Conservation (phyloP, 2,329 filamentous ascomycete species). For the Fusarium sp. region DNA sequence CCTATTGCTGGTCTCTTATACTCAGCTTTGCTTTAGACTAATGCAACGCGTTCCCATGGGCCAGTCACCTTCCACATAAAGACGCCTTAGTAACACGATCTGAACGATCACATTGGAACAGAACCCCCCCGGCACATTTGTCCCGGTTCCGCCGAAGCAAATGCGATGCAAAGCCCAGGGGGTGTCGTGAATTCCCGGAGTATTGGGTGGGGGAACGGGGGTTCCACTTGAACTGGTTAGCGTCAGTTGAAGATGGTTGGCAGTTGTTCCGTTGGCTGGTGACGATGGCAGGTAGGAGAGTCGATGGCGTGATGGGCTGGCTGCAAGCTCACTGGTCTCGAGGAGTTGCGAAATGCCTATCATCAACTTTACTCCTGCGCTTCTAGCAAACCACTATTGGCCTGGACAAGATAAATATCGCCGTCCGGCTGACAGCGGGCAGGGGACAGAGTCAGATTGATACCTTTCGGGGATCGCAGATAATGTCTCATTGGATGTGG, state of each 20-base stretch:
- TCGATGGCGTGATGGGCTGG: neutral
- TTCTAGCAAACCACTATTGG: neutral
- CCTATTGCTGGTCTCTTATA: neutral
- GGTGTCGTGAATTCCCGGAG: neutral
- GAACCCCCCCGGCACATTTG: neutral
- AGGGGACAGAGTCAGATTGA: neutral
- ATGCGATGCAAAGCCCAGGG: neutral
- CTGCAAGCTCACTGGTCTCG: neutral
- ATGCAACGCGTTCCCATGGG: neutral
- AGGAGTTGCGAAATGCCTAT: neutral
- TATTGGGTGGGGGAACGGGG: neutral
- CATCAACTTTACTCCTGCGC: neutral
- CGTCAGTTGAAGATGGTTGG: neutral
- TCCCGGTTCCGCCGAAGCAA: neutral
- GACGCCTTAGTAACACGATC: neutral
- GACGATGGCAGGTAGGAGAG: neutral
- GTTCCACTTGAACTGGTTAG: neutral
- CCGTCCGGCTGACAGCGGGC: neutral
- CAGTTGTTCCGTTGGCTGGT: neutral
- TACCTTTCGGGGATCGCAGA: neutral
- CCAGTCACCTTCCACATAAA: neutral
- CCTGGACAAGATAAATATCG: neutral
- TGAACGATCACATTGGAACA: neutral
- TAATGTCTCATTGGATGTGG: neutral
- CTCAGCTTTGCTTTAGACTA: neutral